Percentiles rank a stretch among this genome's conserved stretches.
These are phyloP conservation scores for Arbutus unedo DNA, from an alignment of 148 eudicot species.

Conservation along the genomic window DNA sequence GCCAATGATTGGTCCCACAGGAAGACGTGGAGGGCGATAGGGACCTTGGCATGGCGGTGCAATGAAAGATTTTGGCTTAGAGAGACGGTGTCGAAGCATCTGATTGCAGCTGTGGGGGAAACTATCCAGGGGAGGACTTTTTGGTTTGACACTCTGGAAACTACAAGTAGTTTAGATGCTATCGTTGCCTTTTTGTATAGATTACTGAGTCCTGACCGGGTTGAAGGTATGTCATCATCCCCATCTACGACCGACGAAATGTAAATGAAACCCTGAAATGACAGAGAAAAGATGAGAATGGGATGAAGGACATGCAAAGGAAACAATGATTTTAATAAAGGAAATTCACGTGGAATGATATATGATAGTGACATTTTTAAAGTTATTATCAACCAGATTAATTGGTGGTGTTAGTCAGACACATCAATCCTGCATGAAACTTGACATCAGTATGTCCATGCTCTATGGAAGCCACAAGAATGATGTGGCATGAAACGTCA, in stretches of 20 bases:
- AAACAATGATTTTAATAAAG: not conserved
- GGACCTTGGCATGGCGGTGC: conserved; percentile 63
- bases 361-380: too few species aligned
- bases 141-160: conserved; percentile 63
- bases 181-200: conserved; percentile 56
- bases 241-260: conserved; percentile 56
- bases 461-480: not conserved
- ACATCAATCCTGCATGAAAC: not conserved
- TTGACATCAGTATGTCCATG: not conserved
- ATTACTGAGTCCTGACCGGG: conserved; percentile 63
- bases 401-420: not conserved
- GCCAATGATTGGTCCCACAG: conserved; percentile 39
- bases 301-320: not conserved
- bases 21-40: conserved; percentile 57
- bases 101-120: conserved; percentile 60
- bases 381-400: not conserved
- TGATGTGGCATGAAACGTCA: not conserved
- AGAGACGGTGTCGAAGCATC: conserved; percentile 80
- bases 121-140: conserved; percentile 91
- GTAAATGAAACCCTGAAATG: conserved; percentile 72
- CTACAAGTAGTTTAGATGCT: conserved; percentile 50
- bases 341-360: not conserved
- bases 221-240: conserved; percentile 52
- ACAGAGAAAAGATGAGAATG: not conserved
- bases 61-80: conserved; percentile 80